phyloP scores from a whole-genome alignment of 768 basidiomycete genomes.

The Hortiboletus campestris region DNA sequence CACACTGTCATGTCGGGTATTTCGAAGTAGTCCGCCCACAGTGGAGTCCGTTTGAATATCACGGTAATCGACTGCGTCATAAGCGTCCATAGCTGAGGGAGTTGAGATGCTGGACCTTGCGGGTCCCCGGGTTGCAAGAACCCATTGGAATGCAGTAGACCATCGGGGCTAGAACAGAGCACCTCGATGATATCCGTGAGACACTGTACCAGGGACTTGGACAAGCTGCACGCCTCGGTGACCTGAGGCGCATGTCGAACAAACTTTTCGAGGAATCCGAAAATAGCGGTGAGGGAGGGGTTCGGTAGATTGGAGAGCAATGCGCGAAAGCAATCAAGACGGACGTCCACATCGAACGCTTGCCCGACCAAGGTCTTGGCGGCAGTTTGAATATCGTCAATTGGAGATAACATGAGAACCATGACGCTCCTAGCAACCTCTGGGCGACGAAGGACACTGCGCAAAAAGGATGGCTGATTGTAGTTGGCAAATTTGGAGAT shows the following conservation, averaged over 20 bases:
- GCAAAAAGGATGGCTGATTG: slow-evolving; percentile 48
- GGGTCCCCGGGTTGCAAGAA: slow-evolving; percentile 50
- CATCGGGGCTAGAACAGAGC: slow-evolving; percentile 70
- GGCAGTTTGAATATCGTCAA: slow-evolving; percentile 67
- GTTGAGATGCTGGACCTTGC: slow-evolving; percentile 46
- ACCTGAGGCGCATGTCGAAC: slow-evolving; percentile 55
- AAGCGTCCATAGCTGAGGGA: slow-evolving; percentile 75
- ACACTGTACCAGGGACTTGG: slow-evolving; percentile 87
- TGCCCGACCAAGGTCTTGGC: slow-evolving; percentile 80
- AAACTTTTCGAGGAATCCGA: slow-evolving; percentile 67
- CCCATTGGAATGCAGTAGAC: slow-evolving; percentile 56
- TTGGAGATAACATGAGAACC: slow-evolving; percentile 77
- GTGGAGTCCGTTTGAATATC: slow-evolving; percentile 81
- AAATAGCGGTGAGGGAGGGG: slow-evolving; percentile 67
- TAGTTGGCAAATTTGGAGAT: slow-evolving; percentile 67
- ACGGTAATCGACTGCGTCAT: slow-evolving; percentile 79
- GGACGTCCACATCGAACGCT: slow-evolving; percentile 86
- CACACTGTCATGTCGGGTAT: slow-evolving; percentile 86
- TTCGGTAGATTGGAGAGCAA: slow-evolving; percentile 68
- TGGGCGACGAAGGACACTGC: slow-evolving; percentile 53
- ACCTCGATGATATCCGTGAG: slow-evolving; percentile 91
- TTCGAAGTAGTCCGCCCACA: slow-evolving; percentile 81
- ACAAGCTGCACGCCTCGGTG: slow-evolving; percentile 86
- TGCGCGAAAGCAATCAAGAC: slow-evolving; percentile 82
- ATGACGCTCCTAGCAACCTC: slow-evolving; percentile 61